Base-by-base conservation (phyloP, 345 rosid genomes). In the Brassica rapa region DNA sequence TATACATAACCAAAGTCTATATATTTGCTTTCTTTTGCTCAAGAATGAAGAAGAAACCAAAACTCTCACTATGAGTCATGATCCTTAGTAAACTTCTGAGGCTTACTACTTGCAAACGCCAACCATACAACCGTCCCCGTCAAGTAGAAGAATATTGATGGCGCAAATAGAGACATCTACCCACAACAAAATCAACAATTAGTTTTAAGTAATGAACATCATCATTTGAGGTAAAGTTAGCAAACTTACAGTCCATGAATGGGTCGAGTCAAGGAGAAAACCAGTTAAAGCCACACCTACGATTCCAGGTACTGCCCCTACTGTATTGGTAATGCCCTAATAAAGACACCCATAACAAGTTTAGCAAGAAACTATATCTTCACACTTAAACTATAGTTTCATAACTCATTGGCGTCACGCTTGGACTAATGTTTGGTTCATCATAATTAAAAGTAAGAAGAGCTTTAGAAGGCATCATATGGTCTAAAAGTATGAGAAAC, bases 231-330 rank as follows among this genome's bases (percentile, higher is more conserved):
- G 35, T 23, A 1, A 57, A 25, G 8, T 21, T 69, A 72, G 60
- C 55, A 76, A 86, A 86, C 97, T 91, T 92, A 94, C 99, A 78
- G 95, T 90, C 97, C 98, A 94, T 0, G 97, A 91, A 80, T 91
- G 98, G 72, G 97, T 94, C 75, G 93, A 83, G 86, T 94, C 98
- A 1, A 94, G 93, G 74, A 94, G 89, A 80, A 84, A 91, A 66
- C 98, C 97, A 7, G 98, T 92, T 64, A 94, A 86, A n/a, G 95
- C 91, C 70, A 94, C 93, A 66, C 97, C 98, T 29, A 94, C 74
- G 19, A 94, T 91, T 65, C 98, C 98, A 29, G 98, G 97, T 41
- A 92, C 83, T 2, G 98, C 98, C 62, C 98, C 98, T 5, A 86
- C 86, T 7, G 97, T 90, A 81, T 92, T 94, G 61, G 98, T 94